Conservation (phyloP, 164 flowering plant species). For the Vitis riparia region DNA sequence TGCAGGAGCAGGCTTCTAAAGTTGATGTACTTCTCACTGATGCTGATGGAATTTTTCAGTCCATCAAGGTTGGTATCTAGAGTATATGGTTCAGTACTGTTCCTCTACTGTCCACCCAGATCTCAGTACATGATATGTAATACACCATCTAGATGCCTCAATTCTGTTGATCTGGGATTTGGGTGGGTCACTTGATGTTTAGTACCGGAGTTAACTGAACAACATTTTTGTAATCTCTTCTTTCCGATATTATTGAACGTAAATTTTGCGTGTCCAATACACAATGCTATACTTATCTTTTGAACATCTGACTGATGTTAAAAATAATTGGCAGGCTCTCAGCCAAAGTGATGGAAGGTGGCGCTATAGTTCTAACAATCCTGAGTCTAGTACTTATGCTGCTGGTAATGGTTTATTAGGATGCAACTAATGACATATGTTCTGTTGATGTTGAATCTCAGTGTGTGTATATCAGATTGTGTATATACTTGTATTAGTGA, state of each 20-base stretch:
- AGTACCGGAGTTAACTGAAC: background rate
- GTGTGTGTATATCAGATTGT: background rate
- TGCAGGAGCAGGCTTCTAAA: conserved; percentile 60
- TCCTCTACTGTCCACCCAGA: background rate
- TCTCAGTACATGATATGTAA: background rate
- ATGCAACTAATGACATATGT: background rate
- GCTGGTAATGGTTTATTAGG: conserved; percentile 56
- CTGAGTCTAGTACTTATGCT: conserved; percentile 84
- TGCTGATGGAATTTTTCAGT: conserved; percentile 72
- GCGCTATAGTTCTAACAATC: conserved; percentile 76
- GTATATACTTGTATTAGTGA: conserved; percentile 1
- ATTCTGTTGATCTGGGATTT: background rate
- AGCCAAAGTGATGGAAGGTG: conserved; percentile 99
- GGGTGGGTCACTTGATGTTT: background rate
- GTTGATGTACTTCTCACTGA: conserved; percentile 54
- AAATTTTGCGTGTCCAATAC: background rate
- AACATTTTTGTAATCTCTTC: background rate
- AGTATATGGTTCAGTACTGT: background rate
- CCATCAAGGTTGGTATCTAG: conserved; percentile 69
- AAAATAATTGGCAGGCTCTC: conserved; percentile 52
- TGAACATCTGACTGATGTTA: background rate
- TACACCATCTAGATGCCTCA: background rate
- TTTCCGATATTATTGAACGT: background rate
- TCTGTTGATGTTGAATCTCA: background rate
- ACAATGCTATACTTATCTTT: background rate